phyloP scores from a whole-genome alignment of 768 basidiomycete species.

The Hericium coralloides region DNA sequence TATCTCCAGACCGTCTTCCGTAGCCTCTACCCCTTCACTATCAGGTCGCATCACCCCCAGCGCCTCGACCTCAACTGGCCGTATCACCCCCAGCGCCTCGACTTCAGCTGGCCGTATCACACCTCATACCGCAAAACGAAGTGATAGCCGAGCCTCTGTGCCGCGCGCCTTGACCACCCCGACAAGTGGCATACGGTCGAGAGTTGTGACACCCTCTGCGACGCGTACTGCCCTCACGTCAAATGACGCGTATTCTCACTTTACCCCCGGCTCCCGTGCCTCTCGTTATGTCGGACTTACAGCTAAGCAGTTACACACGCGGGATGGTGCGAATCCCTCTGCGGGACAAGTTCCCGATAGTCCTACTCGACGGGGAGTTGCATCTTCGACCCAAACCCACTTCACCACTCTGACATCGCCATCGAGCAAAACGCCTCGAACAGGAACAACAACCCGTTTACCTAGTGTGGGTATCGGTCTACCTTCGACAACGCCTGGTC shows the following conservation, averaged over 20 bases:
- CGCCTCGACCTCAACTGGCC: conserved; percentile 30
- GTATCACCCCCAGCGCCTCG: conserved; percentile 43
- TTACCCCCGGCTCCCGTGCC: conserved; percentile 74
- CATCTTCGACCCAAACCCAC: conserved; percentile 1
- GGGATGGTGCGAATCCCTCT: conserved; percentile 8
- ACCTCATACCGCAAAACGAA: conserved; percentile 29
- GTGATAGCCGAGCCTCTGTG: conserved; percentile 27
- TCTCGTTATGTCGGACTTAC: conserved; percentile 52
- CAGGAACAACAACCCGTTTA: conserved; percentile 29
- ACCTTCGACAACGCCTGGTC: conserved; percentile 33
- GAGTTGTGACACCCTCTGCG: conserved; percentile 36
- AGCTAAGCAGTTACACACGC: conserved; percentile 54
- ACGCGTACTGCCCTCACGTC: conserved; percentile 20
- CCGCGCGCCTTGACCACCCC: conserved; percentile 22
- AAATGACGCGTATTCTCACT: conserved; percentile 2
- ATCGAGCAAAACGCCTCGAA: conserved; percentile 63
- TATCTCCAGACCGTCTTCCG: conserved; percentile 61
- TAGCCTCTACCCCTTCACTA: conserved; percentile 56
- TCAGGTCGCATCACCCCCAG: conserved; percentile 15
- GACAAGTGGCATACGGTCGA: conserved; percentile 16
- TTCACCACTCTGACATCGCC: conserved; percentile 27
- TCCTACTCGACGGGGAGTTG: conserved; percentile 15
- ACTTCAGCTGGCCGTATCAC: conserved; percentile 15
- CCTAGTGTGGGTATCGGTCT: conserved; percentile 28
- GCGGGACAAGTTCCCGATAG: conserved; percentile 5